A percentile compares a stretch with the other conserved stretches of the same genome.
phyloP scores from a whole-genome alignment of 2,329 filamentous ascomycete genomes.

The Clathrospora elynae region DNA sequence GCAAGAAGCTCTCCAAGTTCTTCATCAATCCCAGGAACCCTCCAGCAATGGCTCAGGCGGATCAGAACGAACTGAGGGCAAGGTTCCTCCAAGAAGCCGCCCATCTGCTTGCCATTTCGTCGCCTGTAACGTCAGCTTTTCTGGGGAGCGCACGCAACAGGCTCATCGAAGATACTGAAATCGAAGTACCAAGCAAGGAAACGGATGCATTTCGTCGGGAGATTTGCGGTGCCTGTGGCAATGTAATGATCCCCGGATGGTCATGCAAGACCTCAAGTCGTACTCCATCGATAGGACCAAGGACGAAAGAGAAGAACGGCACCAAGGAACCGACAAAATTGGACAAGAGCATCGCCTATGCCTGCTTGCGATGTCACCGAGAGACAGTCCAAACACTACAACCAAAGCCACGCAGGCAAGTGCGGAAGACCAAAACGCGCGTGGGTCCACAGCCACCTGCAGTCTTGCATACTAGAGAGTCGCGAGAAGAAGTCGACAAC shows the following conservation, averaged over 20 bases:
- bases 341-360: slow-evolving; percentile 32
- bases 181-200: slow-evolving; percentile 35
- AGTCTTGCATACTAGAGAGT: slow-evolving; percentile 2
- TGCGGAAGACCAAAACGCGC: slow-evolving; percentile 16
- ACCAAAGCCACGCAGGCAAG: slow-evolving; percentile 24
- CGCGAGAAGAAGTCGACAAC: slow-evolving; percentile 15
- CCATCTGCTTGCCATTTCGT: slow-evolving; percentile 35
- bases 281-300: background rate
- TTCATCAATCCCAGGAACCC: slow-evolving; percentile 9
- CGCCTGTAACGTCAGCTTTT: slow-evolving; percentile 43
- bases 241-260: slow-evolving; percentile 45
- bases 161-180: slow-evolving; percentile 37
- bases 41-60: slow-evolving; percentile 26
- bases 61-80: slow-evolving; percentile 28
- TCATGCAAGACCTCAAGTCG: slow-evolving; percentile 34
- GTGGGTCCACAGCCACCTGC: slow-evolving; percentile 3
- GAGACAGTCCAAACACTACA: slow-evolving; percentile 35
- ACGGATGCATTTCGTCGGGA: slow-evolving; percentile 37
- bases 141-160: slow-evolving; percentile 37
- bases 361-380: slow-evolving; percentile 41
- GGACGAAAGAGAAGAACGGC: slow-evolving; percentile 7
- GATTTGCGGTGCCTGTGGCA: slow-evolving; percentile 48
- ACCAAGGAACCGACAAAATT: slow-evolving; percentile 12
- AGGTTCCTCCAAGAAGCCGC: slow-evolving; percentile 45
- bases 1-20: slow-evolving; percentile 17